Evolutionary conservation across 2,329 filamentous ascomycete species (phyloP), one percentile per base, ranked within the genome.

Genomic region (Claviceps pazoutovae): DNA sequence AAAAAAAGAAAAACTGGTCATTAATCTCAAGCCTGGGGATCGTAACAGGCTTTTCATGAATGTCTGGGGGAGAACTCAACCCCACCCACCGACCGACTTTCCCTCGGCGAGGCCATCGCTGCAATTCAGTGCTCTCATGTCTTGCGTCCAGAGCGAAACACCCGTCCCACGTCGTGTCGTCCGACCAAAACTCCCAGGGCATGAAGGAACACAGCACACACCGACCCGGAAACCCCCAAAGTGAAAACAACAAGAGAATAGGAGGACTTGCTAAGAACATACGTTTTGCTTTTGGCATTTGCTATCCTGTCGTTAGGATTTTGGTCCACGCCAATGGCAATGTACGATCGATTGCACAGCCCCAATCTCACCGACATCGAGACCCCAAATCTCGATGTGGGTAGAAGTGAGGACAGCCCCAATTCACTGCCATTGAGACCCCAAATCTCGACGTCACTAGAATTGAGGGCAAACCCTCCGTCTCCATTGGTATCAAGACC

Each of bases 11-110:
- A 34, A 34, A 9, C 26, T 11, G 9, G 55, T 60, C 59, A 58
- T 60, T 59, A 52, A 61, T 54, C 61, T 60, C 60, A 60, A 43
- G 62, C 65, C 65, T 67, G 65, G 60, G 58, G 57, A 56, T 66
- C 65, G 60, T 68, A 63, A 68, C 65, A 68, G 65, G 65, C 55
- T 48, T 19, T 58, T 47, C 17, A 34, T 34, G 3, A 30, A 30
- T 30, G 26, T 30, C 26, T 30, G 26, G 8, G 30, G 9, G 9
- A 3, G 30, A 34, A 34, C 30, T 34, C 30, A 11, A 34, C 9
- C 30, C 30, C 30, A 34, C 9, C 9, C 9, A 34, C 30, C 30
- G 3, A 34, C 37, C 30, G 60, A 61, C 59, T 65, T 61, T 59
- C 55, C 56, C 57, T 59, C 61, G 30, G 30, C 30, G 8, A 8